Percentiles rank a stretch among this genome's conserved stretches.
Evolutionary conservation across 768 basidiomycete genomes (phyloP).

Genomic region (Amylocystis lapponica): DNA sequence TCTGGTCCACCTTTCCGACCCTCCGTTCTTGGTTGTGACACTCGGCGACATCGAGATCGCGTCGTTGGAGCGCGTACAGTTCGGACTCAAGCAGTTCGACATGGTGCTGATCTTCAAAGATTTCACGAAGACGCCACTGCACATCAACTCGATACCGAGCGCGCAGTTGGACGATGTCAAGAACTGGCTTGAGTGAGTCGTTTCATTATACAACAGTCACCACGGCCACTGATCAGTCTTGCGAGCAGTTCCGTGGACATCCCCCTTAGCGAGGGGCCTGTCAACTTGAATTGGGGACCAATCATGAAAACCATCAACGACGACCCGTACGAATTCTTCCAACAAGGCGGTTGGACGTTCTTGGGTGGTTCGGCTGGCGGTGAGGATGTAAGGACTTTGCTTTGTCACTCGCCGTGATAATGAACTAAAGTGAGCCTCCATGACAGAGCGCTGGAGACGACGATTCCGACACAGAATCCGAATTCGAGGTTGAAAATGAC

Average conservation of each 20-base stretch:
- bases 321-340: constrained; percentile 92
- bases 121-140: constrained; percentile 85
- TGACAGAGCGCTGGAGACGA: constrained; percentile 54
- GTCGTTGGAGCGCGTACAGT: constrained; percentile 94
- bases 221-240: constrained; percentile 8
- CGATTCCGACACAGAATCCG: constrained; percentile 63
- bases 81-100: constrained; percentile 94
- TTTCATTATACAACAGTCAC: not conserved
- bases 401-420: not conserved
- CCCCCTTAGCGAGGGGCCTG: constrained; percentile 89
- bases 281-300: constrained; percentile 96
- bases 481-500: constrained; percentile 50
- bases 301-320: constrained; percentile 99
- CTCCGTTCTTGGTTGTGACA: constrained; percentile 94
- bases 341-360: constrained; percentile 93
- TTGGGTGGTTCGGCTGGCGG: constrained; percentile 63
- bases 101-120: constrained; percentile 96
- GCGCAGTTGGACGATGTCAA: constrained; percentile 93
- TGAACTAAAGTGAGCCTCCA: not conserved
- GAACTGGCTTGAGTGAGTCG: constrained; percentile 93
- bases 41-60: constrained; percentile 94
- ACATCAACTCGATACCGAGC: constrained; percentile 94
- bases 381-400: constrained; percentile 48
- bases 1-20: constrained; percentile 90
- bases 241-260: constrained; percentile 86